Conservation (phyloP, 345 rosid species). For the Euphorbia tirucalli region DNA sequence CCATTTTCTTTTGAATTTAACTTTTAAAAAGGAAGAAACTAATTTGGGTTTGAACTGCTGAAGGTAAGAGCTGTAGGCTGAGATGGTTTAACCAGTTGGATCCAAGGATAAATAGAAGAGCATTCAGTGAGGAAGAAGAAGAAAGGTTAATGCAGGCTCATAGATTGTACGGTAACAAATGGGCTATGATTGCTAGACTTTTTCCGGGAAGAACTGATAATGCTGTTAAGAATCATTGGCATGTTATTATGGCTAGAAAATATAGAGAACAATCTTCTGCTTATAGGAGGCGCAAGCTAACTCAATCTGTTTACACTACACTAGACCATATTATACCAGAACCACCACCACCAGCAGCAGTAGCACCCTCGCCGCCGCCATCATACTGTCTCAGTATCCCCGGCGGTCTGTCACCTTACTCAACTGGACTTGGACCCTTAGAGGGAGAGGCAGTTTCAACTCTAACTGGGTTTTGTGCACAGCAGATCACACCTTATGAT, state of each 20-base stretch:
- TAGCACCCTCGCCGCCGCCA: too few relatives aligned
- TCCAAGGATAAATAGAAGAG: conserved; percentile 88
- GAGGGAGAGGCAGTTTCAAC: too few relatives aligned
- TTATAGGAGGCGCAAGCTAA: conserved; percentile 65
- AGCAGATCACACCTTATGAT: conserved; percentile 36
- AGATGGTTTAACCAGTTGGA: conserved; percentile 98
- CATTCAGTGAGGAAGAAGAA: conserved; percentile 91
- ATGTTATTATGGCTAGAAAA: conserved; percentile 96
- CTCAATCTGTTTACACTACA: conserved; percentile 35
- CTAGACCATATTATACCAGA: too few relatives aligned
- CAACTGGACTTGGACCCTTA: too few relatives aligned
- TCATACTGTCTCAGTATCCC: too few relatives aligned
- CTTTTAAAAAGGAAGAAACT: too few relatives aligned
- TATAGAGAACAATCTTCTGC: conserved; percentile 82
- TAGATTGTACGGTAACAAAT: conserved; percentile 90
- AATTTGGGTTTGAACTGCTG: too few relatives aligned
- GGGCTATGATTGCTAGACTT: conserved; percentile 98
- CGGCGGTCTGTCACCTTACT: too few relatives aligned
- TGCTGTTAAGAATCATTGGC: conserved; percentile 98
- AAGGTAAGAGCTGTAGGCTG: conserved; percentile 93
- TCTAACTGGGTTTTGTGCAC: conserved; percentile 28
- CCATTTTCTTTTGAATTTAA: too few relatives aligned
- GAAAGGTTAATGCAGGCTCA: conserved; percentile 94
- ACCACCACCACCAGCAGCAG: too few relatives aligned
- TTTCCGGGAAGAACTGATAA: conserved; percentile 99